Evolutionary conservation across 129 eudicot species (phyloP), one percentile per base, ranked within the genome.

Genomic region (Escallonia herrerae): DNA sequence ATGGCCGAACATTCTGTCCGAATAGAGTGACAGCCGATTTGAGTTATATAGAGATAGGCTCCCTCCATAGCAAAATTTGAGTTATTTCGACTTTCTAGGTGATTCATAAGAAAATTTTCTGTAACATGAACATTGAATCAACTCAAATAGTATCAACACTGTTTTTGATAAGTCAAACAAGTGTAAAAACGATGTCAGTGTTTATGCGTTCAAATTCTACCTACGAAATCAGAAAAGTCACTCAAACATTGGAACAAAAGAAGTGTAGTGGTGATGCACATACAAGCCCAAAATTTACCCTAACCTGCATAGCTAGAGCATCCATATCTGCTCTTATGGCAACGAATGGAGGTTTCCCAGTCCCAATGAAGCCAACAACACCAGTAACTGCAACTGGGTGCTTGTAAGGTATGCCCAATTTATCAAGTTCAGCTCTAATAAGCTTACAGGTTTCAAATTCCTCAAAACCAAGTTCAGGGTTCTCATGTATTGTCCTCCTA

Each of bases 261-360:
- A 22, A 22, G 33, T 22, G 33, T 22, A 22, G 33, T 22, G 33
- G 33, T 22, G 1, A 22, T 22, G 33, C 1, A 22, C 33, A 22
- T 22, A 22, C 33, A 22, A 22, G 40, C 15, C 58, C 22, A 15
- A 45, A 45, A 1, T 4, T 48, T 2, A 1, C 2, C 5, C 10
- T 40, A 56, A 86, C 94, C 94, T 86, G 84, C 78, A 86, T 82
- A 57, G 94, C 80, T 14, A 86, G 67, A 67, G 94, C 94, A 77
- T 86, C 94, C 94, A 86, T 86, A 82, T 86, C 89, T 15, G 86
- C 86, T 71, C 86, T 86, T 48, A 80, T 54, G 22, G 86, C 95
- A 7, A 86, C 89, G 80, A 83, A 83, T 4, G 95, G 89, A 42
- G 95, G 76, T 8, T 75, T 72, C 7, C 95, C 86, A 49, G 67